Base-by-base conservation (phyloP, 352 stramenopile species). In the Phytopythium helicoides region DNA sequence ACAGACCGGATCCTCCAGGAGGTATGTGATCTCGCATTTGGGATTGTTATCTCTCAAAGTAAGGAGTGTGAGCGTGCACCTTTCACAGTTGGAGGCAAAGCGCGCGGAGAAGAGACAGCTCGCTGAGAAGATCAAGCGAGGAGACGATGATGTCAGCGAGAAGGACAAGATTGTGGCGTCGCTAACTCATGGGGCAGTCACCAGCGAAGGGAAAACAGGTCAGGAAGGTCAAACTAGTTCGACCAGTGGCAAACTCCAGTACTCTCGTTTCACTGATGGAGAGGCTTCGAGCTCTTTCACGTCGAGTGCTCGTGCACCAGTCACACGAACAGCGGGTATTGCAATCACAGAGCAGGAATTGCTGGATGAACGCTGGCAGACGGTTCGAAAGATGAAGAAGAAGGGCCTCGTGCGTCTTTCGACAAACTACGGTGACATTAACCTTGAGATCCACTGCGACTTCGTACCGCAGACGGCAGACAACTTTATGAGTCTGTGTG, bases 321-420 rank as follows among this genome's bases (percentile, higher is more conserved):
- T 93, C 21, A 93, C 82, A 0, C 65, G 76, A 19, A 91, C 89
- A 41, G 60, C 55, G 8, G 51, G 60, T 11, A 72, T 77, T 2
- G 37, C 76, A 11, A 76, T 81, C 10, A 85, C 81, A 5, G 56
- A 91, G 26, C 57, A 67, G 8, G 85, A 93, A 41, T 35, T 82
- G 22, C 64, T 85, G 33, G 76, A 95, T 34, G 54, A 77, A 23
- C 83, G 90, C 47, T 98, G 89, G 81, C 78, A 87, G n/a, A 66
- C 82, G 16, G 76, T 98, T 25, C 77, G 81, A 36, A 80, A 80
- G 34, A 76, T 97, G 48, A 97, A 97, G 66, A 97, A 98, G 71
- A 99, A 99, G 72, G 96, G 95, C 3, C 97, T 98, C 56, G 96
- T 98, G n/a, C 85, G 90, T 19, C 73, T 99, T 18, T 79, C 95